Percentiles rank a stretch among this genome's conserved stretches.
phyloP scores from a whole-genome alignment of 164 flowering plant species.

The Tetrastigma voinierianum region DNA sequence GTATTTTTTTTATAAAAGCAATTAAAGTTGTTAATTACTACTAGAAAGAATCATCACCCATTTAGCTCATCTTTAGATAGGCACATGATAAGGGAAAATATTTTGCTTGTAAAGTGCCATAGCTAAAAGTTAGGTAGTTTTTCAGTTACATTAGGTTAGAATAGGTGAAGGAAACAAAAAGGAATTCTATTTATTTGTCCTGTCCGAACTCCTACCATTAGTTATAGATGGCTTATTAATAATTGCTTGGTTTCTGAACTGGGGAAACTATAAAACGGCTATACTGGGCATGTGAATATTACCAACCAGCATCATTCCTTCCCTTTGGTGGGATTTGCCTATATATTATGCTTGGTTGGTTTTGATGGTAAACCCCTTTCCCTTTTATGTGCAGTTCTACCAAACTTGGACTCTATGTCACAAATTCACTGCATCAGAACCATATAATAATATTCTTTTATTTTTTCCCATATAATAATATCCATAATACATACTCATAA shows the following conservation, averaged over 20 bases:
- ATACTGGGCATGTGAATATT: background rate
- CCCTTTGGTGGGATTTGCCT: conserved; percentile 38
- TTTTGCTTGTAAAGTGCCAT: too few species aligned
- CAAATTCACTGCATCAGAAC: too few species aligned
- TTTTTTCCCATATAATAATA: too few species aligned
- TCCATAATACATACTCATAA: too few species aligned
- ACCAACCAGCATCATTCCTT: conserved; percentile 22
- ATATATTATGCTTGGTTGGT: conserved; percentile 61
- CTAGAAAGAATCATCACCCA: conserved; percentile 14
- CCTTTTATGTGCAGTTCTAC: conserved; percentile 34
- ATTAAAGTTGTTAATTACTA: conserved; percentile 23
- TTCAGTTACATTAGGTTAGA: conserved; percentile 45
- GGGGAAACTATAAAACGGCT: background rate
- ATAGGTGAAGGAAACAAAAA: conserved; percentile 23
- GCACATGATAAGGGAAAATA: too few species aligned
- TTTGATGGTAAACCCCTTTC: conserved; percentile 60
- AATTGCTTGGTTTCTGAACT: conserved; percentile 30
- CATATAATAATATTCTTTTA: too few species aligned
- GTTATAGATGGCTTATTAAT: conserved; percentile 39
- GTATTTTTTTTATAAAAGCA: background rate
- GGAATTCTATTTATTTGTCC: conserved; percentile 29
- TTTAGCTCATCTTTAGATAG: conserved; percentile 11
- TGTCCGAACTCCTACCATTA: too few species aligned
- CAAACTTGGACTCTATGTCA: background rate
- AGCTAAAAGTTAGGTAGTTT: too few species aligned